Conservation (phyloP, 2,329 filamentous ascomycete genomes). For the Cladobotryum protrusum region DNA sequence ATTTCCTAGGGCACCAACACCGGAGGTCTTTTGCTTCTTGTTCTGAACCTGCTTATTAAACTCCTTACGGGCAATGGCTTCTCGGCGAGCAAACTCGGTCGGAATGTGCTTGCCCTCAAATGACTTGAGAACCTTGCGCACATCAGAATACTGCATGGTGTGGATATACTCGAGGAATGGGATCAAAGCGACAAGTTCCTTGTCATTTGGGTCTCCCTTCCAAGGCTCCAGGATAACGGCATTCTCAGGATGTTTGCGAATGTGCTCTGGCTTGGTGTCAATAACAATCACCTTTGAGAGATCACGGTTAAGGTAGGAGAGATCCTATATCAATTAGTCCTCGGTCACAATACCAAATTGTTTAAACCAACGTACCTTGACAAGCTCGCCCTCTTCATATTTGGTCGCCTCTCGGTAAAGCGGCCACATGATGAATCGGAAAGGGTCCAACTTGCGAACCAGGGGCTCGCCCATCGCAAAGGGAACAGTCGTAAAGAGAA, state of each 20-base stretch:
- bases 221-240: constrained; percentile 87
- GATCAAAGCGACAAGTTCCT: constrained; percentile 79
- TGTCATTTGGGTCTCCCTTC: constrained; percentile 77
- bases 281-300: constrained; percentile 92
- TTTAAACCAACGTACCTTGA: constrained; percentile 63
- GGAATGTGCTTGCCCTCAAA: constrained; percentile 89
- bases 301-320: constrained; percentile 96
- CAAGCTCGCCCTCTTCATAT: constrained; percentile 90
- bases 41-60: constrained; percentile 74
- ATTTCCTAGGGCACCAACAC: constrained; percentile 62
- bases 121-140: constrained; percentile 77
- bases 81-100: constrained; percentile 79
- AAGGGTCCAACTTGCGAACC: constrained; percentile 89
- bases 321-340: constrained; percentile 55
- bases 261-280: constrained; percentile 77
- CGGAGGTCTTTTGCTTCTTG: constrained; percentile 54
- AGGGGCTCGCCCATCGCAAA: constrained; percentile 80
- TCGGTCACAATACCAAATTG: too few species aligned
- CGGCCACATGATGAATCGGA: constrained; percentile 90
- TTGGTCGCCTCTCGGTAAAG: constrained; percentile 94
- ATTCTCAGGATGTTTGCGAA: constrained; percentile 90
- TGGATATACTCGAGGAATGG: constrained; percentile 97
- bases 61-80: constrained; percentile 76
- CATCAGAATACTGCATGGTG: constrained; percentile 85
- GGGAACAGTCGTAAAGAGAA: constrained; percentile 88